Conservation (phyloP, 192 early-diverging fungal genomes). For the Geranomyces michiganensis region DNA sequence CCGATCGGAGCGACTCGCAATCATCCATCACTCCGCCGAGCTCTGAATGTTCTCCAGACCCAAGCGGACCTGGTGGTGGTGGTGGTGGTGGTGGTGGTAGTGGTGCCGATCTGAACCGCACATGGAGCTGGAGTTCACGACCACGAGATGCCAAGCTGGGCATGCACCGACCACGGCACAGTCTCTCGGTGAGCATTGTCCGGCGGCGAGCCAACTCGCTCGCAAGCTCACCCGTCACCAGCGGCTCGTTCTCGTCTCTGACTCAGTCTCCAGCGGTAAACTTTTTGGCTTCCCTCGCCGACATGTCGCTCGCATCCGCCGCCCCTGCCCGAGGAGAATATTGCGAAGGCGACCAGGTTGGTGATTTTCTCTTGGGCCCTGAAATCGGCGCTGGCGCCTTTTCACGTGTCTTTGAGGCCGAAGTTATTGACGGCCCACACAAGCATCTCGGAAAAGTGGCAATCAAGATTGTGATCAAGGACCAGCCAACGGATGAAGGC, state of each 20-base stretch:
- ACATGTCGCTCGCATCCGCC: constrained; percentile 2
- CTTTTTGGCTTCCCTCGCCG: constrained; percentile 30
- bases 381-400: constrained; percentile 78
- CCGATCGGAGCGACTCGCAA: background rate
- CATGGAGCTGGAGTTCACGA: background rate
- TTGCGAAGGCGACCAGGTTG: constrained; percentile 73
- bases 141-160: constrained; percentile 2
- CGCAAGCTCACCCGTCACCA: constrained; percentile 30
- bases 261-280: constrained; percentile 30
- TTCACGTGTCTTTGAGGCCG: constrained; percentile 73
- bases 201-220: constrained; percentile 26
- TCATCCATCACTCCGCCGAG: constrained; percentile 18
- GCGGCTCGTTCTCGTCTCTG: constrained; percentile 34
- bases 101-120: background rate
- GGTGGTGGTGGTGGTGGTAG: no score
- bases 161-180: constrained; percentile 26
- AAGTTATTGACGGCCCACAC: constrained; percentile 45
- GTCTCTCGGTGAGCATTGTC: constrained; percentile 32
- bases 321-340: constrained; percentile 41
- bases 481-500: constrained; percentile 29
- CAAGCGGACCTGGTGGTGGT: background rate
- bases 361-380: constrained; percentile 68
- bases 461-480: constrained; percentile 71
- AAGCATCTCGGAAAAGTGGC: constrained; percentile 52
- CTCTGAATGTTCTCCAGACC: constrained; percentile 2